Conservation (phyloP, 306 rosid species). For the Citrullus colocynthis region DNA sequence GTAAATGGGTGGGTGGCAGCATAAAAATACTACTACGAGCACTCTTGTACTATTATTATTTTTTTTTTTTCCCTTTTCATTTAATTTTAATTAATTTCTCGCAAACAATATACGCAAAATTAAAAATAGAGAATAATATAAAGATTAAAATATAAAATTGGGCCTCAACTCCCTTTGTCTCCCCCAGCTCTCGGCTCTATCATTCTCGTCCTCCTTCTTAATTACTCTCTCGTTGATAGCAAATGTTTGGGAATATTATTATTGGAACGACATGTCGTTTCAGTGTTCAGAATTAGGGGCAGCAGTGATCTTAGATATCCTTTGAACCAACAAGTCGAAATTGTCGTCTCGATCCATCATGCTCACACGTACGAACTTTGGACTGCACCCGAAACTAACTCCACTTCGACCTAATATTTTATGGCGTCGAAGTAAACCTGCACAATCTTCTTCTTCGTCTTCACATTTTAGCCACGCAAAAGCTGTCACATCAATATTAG, state of each 20-base stretch:
- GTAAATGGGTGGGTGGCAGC: no score
- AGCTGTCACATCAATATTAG: not conserved
- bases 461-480: slow-evolving; percentile 39
- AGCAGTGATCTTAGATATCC: slow-evolving; percentile 14
- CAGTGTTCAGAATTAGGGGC: not conserved
- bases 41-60: no score
- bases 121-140: no score
- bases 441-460: slow-evolving; percentile 16
- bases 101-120: not conserved
- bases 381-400: slow-evolving; percentile 16
- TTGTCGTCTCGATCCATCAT: slow-evolving; percentile 33
- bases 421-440: slow-evolving; percentile 14
- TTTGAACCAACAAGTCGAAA: slow-evolving; percentile 21
- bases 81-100: not conserved
- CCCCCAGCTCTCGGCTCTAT: not conserved
- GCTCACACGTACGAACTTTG: slow-evolving; percentile 20
- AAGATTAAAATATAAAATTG: not conserved
- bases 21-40: not conserved
- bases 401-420: slow-evolving; percentile 27
- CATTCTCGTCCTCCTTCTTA: not conserved
- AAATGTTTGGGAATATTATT: not conserved
- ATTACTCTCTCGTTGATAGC: not conserved
- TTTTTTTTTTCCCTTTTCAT: no score
- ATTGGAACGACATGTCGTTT: not conserved
- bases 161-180: not conserved